Base-by-base conservation (phyloP, 352 stramenopile species). In the Pythium phragmitis region DNA sequence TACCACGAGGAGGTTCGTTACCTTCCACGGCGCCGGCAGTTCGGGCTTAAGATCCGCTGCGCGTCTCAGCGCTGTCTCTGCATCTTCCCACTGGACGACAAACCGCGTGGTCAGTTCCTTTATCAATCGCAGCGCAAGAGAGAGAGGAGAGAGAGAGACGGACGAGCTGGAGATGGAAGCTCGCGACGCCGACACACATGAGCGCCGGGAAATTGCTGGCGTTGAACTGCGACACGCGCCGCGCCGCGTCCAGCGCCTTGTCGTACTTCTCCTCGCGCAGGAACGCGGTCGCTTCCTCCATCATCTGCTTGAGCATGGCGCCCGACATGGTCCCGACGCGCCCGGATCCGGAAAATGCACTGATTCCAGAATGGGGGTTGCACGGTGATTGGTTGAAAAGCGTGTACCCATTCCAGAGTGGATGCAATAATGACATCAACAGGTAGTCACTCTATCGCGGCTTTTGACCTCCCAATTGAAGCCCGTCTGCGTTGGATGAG, bases 191-290 rank as follows among this genome's bases (percentile, higher is more conserved):
- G 45, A 93, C 75, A 49, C 81, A 91, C 73, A 96, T 82, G 47
- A 93, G 79, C 34, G 84, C 87, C 61, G 92, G 82, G 48, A 93
- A 94, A 69, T 88, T 94, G 72, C 74, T 87, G 23, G 80, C 69
- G 52, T 90, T 83, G 34, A 94, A 83, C 71, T 94, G 84, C 51
- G 82, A 75, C 46, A 93, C 85, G 53, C 81, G 79, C 1, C 83
- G 77, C n/a, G 72, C 80, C 0, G 76, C 57, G 23, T 91, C 80
- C 33, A 89, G 71, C 39, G 87, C 87, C 50, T 91, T 71, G 21
- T 93, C 74, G 71, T 86, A 96, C 62, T 85, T 79, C 50, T 88
- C 70, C 16, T 88, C 74, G 60, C 91, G 88, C 36, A 96, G 77
- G 49, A 79, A 79, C 37, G 71, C 72, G 51, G 73, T 76, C 0